phyloP scores from a whole-genome alignment of 495 filamentous ascomycete genomes.

The Talaromyces borbonicus region DNA sequence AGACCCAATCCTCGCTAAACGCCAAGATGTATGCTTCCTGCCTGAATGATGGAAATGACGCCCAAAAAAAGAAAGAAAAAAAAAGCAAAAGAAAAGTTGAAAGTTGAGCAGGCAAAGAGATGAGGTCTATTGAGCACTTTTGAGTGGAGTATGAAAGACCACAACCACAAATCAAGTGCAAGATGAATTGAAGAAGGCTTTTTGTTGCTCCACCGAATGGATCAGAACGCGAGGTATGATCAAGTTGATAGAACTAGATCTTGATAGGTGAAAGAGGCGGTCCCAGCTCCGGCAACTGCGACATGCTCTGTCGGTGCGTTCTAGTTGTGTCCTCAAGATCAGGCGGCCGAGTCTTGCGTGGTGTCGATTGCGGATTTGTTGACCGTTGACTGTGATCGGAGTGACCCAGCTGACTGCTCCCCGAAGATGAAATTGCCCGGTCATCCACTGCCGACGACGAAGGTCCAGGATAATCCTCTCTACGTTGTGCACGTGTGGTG shows the following conservation, averaged over 20 bases:
- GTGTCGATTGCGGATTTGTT: conserved; percentile 2
- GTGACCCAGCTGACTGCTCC: conserved; percentile 42
- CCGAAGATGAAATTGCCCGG: conserved; percentile 54
- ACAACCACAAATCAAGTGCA: too few species aligned
- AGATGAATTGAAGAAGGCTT: too few species aligned
- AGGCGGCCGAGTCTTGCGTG: conserved; percentile 24
- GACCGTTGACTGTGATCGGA: neutral
- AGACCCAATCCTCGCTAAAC: too few species aligned
- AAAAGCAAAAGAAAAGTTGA: too few species aligned
- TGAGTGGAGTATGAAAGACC: too few species aligned
- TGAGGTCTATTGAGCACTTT: too few species aligned
- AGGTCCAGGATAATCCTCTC: neutral
- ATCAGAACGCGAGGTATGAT: neutral
- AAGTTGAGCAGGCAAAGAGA: too few species aligned
- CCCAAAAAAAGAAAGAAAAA: too few species aligned
- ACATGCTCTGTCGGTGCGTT: conserved; percentile 28
- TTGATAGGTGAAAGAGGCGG: conserved; percentile 66
- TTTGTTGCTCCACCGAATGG: too few species aligned
- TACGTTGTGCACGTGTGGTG: conserved; percentile 5
- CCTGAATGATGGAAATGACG: too few species aligned
- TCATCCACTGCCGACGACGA: conserved; percentile 34
- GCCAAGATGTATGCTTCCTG: too few species aligned
- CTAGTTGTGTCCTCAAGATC: conserved; percentile 23
- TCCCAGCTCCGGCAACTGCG: conserved; percentile 52
- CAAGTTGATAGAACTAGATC: conserved; percentile 20